Base-by-base conservation (phyloP, 768 basidiomycete genomes). In the Agaricus sinodeliciosus region DNA sequence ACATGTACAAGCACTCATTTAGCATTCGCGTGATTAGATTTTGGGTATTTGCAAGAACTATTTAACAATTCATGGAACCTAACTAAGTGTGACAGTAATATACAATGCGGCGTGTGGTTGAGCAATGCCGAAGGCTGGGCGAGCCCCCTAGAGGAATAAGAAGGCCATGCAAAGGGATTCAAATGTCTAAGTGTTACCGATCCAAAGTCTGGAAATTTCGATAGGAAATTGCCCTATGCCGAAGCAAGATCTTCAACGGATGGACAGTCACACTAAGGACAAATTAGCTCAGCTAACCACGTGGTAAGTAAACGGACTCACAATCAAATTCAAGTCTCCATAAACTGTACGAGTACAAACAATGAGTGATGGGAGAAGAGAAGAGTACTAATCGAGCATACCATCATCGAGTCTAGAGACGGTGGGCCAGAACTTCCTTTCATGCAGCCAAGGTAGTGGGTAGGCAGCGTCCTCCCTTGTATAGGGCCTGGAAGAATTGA, bases 391-490 rank as follows among this genome's bases (percentile, higher is more conserved):
- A 2, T 11, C 7, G 31, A 9, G 41, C 85, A 63, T 65, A 94
- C 92, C 88, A 73, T 97, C 95, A 63, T 97, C 94, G 48, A 99
- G 80, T 43, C 95, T 78, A 4, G 90, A 86, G 40, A 94, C 88
- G 4, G 89, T 79, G 0, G 96, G 95, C 96, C 96, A 99, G 72
- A 97, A 95, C 70, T 99, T 99, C 74, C 80, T 87, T 68, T 89
- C 85, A 46, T 74, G 73, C 27, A 99, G 75, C 75, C 83, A 89
- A 11, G 86, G 77, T 56, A 92, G 66, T 19, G 96, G 94, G 67
- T 91, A 97, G 7, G 81, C 94, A n/a, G 96, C 95, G 56, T 83
- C 77, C 58, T 91, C 81, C 34, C 94, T 87, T 43, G 90, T 82
- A 67, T 97, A 98, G 12, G 94, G 93, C 28, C 90, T 92, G 18